These are phyloP conservation scores for Globisporangium uncinulatum DNA, from an alignment of 352 stramenopile species.

Conservation along the genomic window DNA sequence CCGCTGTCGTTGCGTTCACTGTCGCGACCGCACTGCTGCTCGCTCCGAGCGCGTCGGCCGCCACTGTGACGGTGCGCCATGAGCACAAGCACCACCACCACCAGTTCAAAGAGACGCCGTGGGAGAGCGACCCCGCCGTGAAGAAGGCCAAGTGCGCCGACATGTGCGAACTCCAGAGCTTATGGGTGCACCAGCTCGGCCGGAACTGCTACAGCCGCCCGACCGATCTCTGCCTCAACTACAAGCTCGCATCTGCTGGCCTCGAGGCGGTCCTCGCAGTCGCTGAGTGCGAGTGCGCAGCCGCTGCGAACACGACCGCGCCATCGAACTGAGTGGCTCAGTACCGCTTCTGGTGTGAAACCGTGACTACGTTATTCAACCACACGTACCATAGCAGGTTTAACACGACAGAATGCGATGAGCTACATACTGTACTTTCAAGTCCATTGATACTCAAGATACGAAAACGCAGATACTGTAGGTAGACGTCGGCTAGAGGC, in stretches of 20 bases:
- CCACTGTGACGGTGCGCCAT: not conserved
- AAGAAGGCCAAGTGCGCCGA: slow-evolving; percentile 57
- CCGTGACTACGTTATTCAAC: too few relatives aligned
- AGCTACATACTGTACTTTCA: too few relatives aligned
- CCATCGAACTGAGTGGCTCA: not conserved
- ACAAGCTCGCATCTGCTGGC: slow-evolving; percentile 37
- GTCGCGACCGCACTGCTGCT: not conserved
- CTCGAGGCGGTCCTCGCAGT: slow-evolving; percentile 49
- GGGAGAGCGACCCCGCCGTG: slow-evolving; percentile 38
- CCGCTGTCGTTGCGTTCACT: not conserved
- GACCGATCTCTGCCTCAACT: slow-evolving; percentile 52
- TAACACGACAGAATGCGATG: too few relatives aligned
- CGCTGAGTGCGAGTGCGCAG: slow-evolving; percentile 44
- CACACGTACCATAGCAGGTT: too few relatives aligned
- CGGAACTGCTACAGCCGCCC: slow-evolving; percentile 56
- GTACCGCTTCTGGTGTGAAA: too few relatives aligned
- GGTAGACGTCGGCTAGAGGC: not conserved
- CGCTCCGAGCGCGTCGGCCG: not conserved
- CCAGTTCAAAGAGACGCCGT: slow-evolving; percentile 56
- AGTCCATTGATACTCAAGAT: too few relatives aligned
- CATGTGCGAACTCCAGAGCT: slow-evolving; percentile 46
- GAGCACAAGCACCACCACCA: slow-evolving; percentile 2
- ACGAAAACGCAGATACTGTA: too few relatives aligned
- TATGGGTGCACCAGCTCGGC: slow-evolving; percentile 49
- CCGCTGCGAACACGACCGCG: not conserved